Evolutionary conservation across 768 basidiomycete species (phyloP).

Genomic region (Sutorius australiensis): DNA sequence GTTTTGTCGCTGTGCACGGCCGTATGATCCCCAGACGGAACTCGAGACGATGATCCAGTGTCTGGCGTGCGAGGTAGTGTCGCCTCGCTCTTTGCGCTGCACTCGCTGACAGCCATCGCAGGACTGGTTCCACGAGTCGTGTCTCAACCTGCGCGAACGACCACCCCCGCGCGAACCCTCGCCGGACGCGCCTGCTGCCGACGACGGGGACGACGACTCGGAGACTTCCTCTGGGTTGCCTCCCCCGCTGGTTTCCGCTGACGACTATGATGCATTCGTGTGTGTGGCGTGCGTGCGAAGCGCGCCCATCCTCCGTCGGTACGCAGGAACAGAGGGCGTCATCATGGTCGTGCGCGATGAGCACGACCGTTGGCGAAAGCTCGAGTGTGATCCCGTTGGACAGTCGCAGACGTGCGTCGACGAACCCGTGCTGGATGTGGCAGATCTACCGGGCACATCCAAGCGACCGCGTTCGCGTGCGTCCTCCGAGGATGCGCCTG

Average conservation of each 20-base stretch:
- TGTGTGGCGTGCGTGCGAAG: conserved; percentile 66
- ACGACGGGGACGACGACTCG: conserved; percentile 47
- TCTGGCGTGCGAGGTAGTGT: conserved; percentile 69
- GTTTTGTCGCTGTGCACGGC: conserved; percentile 73
- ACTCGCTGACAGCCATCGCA: conserved; percentile 26
- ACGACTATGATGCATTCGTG: conserved; percentile 72
- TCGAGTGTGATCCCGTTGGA: conserved; percentile 33
- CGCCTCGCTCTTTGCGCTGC: too few species aligned
- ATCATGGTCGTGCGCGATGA: conserved; percentile 62
- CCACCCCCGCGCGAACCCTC: conserved; percentile 47
- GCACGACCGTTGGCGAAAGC: conserved; percentile 48
- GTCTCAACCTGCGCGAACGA: conserved; percentile 71
- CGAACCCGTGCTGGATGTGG: conserved; percentile 24
- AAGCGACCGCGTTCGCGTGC: conserved; percentile 45
- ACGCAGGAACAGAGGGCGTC: conserved; percentile 66
- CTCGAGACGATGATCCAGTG: conserved; percentile 88
- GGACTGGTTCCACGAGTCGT: conserved; percentile 94
- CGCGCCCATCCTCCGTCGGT: conserved; percentile 50
- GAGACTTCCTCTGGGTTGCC: conserved; percentile 64
- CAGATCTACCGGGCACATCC: conserved; percentile 14
- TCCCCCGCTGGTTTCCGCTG: conserved; percentile 59
- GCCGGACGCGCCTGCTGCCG: conserved; percentile 16
- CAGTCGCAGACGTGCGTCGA: not conserved
- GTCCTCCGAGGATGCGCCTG: conserved; percentile 30
- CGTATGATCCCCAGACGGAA: conserved; percentile 72